phyloP scores from a whole-genome alignment of 768 basidiomycete species.

The Kwoniella mangroviensis region DNA sequence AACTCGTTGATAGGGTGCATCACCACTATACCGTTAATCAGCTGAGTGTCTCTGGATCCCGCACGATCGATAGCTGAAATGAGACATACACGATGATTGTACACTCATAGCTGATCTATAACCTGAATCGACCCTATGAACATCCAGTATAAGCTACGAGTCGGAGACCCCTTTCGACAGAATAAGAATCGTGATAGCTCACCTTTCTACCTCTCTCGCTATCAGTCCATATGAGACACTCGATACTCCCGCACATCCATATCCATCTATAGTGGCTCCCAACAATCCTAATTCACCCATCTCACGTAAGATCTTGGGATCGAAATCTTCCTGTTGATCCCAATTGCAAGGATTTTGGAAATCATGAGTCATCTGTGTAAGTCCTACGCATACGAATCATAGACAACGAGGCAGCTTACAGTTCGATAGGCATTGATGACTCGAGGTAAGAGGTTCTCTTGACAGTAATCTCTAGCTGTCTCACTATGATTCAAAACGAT shows the following conservation, averaged over 20 bases:
- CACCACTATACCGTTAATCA: slow-evolving; percentile 63
- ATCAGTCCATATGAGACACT: slow-evolving; percentile 93
- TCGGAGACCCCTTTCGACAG: no score
- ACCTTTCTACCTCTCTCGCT: slow-evolving; percentile 92
- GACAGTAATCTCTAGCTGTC: slow-evolving; percentile 61
- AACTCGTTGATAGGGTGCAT: slow-evolving; percentile 81
- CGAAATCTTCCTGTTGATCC: slow-evolving; percentile 66
- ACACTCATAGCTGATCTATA: slow-evolving; percentile 95
- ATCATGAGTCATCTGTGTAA: no score
- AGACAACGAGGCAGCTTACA: slow-evolving; percentile 63
- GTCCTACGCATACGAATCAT: no score
- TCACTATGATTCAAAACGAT: slow-evolving; percentile 63
- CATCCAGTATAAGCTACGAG: no score
- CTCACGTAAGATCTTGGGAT: slow-evolving; percentile 75
- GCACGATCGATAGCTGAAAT: neutral
- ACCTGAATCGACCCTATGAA: slow-evolving; percentile 95
- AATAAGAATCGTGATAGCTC: no score
- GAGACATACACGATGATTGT: slow-evolving; percentile 69
- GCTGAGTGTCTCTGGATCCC: neutral
- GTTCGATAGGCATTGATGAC: slow-evolving; percentile 87
- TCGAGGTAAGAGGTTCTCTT: slow-evolving; percentile 84
- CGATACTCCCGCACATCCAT: slow-evolving; percentile 89
- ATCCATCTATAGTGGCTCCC: slow-evolving; percentile 89
- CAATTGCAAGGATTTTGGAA: no score
- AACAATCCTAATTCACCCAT: slow-evolving; percentile 92